Evolutionary conservation across 179 eudicot genomes (phyloP), one percentile per base, ranked within the genome.

Genomic region (Spinacia oleracea): DNA sequence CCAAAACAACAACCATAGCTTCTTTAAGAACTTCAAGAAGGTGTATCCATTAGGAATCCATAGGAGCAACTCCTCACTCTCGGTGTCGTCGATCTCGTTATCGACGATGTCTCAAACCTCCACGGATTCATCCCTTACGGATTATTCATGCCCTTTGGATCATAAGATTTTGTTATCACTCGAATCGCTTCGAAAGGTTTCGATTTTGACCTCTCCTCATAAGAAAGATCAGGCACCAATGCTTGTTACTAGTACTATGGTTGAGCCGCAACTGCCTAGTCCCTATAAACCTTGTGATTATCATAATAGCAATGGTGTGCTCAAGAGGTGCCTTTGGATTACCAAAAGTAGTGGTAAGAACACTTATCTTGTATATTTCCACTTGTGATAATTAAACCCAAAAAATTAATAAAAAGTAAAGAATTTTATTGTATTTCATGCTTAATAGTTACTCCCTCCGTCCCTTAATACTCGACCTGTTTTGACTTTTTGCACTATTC

Each of bases 321-420:
- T 85, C 75, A 89, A 70, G 85, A 90, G 98, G 73, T 96, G 99
- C 72, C 92, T 91, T 74, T 96, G 99, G 99, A 96, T 96, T 78
- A 96, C 97, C 20, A 85, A 87, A 45, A 89, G 69, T 74, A 96
- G 97, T 75, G 99, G 98, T 93, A 89, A 82, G 94, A 51, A 25
- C 0, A 25, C 27, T 59, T 60, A 60, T 27, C 29, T n/a, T n/a
- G n/a, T n/a, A 9, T 53, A 53, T 20, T 18, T 53, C 23, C 21
- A 53, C 23, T 48, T 14, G 53, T 48, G 53, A 48, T 48, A 48
- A 48, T 2, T 48, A 14, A 2, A 48, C 53, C 3, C 0, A 48
- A 48, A 12, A 3, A 0, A 46, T 1, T 4, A 46, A 14, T 10
- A 0, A 11, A 46, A 11, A 48, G 53, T 48, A 48, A 20, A 14